Base-by-base conservation (phyloP, 371 early-diverging fungal genomes). In the Fennellomyces sp. region DNA sequence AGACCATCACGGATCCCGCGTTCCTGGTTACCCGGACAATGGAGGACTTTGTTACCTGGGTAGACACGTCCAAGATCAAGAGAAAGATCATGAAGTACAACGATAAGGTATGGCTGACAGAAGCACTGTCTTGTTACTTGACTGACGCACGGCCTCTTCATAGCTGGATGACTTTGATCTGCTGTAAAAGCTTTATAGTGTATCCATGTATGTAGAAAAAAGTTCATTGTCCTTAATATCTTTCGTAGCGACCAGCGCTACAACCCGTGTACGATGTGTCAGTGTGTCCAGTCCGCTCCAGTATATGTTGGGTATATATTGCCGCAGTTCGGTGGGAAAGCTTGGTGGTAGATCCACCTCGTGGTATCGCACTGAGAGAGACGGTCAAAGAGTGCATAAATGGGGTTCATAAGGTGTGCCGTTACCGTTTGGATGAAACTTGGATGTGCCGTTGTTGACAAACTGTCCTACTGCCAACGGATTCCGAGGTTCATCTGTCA, bases 31-130 rank as follows among this genome's bases (percentile, higher is more conserved):
- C 64, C 62, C 79, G 95, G 30, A 91, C 88, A 42, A 93, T 98
- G 93, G 99, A 99, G 72, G 99, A 99, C 79, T 99, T 92, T 83
- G 93, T 99, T 5, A 96, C 97, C 5, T 99, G 99, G 99, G 96
- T 94, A 11, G 97, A 99, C 68, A 91, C 94, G 26, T 96, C 96
- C 65, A 96, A 95, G 87, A 97, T 99, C 72, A 98, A 96, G 86
- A 84, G 93, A 69, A 98, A 97, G 92, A 96, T 99, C 66, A 87
- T 94, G 75, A 97, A 96, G 73, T 97, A 95, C 84, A 94, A 95
- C 79, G 97, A 95, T 83, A 94, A 94, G 87, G 91, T 95, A 72
- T n/a, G n/a, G n/a, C n/a, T n/a, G n/a, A n/a, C n/a, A n/a, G n/a
- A n/a, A n/a, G n/a, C n/a, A n/a, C n/a, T n/a, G n/a, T n/a, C n/a